Percentiles rank a stretch among this genome's conserved stretches.
These are phyloP conservation scores for Rhododendron henanense DNA, from an alignment of 148 eudicot species.

Conservation along the genomic window DNA sequence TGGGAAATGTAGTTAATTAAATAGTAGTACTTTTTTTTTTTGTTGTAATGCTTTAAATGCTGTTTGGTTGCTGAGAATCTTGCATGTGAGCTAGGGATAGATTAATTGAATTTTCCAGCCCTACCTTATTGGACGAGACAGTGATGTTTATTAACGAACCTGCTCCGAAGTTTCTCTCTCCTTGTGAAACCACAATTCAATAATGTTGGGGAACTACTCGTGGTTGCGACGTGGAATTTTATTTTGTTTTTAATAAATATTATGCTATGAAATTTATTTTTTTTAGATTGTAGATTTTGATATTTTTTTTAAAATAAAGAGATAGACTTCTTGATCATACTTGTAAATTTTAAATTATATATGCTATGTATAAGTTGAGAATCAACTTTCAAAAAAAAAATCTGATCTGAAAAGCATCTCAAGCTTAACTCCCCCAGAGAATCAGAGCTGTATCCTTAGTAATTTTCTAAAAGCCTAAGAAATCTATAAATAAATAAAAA, in stretches of 20 bases:
- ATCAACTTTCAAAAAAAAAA: no score
- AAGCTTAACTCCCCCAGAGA: neutral
- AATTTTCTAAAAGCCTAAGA: neutral
- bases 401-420: no score
- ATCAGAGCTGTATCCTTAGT: no score
- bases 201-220: neutral
- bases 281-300: neutral
- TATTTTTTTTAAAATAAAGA: no score
- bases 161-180: neutral
- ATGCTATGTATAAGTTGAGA: neutral
- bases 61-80: neutral
- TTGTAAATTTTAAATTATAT: neutral
- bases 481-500: no score
- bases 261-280: neutral
- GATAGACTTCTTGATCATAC: neutral
- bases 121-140: neutral
- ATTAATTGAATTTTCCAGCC: neutral
- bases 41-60: neutral
- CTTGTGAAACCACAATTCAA: neutral
- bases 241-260: neutral
- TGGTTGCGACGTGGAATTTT: neutral
- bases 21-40: neutral
- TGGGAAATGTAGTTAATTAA: no score
- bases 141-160: neutral
- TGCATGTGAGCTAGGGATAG: neutral